These are phyloP conservation scores for Lactarius trivialis DNA, from an alignment of 768 basidiomycete species.

Conservation along the genomic window DNA sequence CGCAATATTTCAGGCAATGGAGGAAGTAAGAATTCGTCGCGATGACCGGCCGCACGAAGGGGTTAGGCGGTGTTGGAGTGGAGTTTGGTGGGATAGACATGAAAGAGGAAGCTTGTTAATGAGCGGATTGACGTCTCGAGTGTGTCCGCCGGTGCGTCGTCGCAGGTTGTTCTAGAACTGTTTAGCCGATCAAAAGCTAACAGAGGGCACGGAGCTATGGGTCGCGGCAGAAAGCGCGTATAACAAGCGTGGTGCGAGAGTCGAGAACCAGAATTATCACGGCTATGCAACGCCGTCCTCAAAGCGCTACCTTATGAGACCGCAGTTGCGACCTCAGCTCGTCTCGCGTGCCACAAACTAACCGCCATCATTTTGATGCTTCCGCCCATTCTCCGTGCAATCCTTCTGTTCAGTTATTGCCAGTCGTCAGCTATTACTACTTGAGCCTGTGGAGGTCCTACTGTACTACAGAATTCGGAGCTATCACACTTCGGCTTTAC, in stretches of 20 bases:
- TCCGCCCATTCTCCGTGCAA: too few species aligned
- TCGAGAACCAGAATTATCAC: slow-evolving; percentile 99
- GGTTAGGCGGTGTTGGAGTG: slow-evolving; percentile 62
- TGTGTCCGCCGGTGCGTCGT: slow-evolving; percentile 71
- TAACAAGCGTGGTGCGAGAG: slow-evolving; percentile 93
- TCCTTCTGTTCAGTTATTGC: too few species aligned
- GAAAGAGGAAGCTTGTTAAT: slow-evolving; percentile 96
- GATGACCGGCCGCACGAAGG: slow-evolving; percentile 94
- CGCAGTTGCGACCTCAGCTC: too few species aligned
- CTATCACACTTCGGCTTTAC: too few species aligned
- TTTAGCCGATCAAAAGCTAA: slow-evolving; percentile 5
- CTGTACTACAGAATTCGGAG: too few species aligned
- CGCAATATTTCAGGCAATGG: slow-evolving; percentile 84
- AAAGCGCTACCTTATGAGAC: too few species aligned
- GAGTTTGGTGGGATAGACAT: slow-evolving; percentile 92
- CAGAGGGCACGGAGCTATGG: slow-evolving; percentile 98
- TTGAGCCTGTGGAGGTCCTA: too few species aligned
- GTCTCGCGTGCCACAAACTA: too few species aligned
- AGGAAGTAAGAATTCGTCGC: slow-evolving; percentile 93
- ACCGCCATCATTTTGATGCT: too few species aligned
- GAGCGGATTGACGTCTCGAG: slow-evolving; percentile 92
- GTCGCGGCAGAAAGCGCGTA: slow-evolving; percentile 95
- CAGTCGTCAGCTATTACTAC: too few species aligned
- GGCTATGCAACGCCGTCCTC: too few species aligned
- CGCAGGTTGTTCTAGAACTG: neutral